Percentiles rank a stretch among this genome's conserved stretches.
Evolutionary conservation across 352 stramenopile species (phyloP).

Genomic region (Phytopythium kandeliae): DNA sequence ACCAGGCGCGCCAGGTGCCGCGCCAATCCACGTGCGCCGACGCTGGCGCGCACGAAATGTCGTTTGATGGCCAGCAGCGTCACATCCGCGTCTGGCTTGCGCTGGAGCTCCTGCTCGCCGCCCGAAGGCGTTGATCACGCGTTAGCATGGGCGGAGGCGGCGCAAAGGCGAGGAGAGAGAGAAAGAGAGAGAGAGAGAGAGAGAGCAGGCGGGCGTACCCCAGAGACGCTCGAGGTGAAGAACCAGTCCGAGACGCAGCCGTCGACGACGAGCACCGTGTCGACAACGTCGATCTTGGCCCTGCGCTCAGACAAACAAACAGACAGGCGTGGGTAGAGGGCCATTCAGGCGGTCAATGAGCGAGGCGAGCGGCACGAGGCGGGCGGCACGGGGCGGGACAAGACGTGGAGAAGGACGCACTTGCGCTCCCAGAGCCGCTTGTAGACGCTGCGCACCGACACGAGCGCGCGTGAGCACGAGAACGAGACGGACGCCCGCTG

Average conservation of each 20-base stretch:
- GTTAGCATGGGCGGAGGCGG: neutral
- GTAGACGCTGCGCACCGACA: constrained; percentile 30
- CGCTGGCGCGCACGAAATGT: constrained; percentile 22
- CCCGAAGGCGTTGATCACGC: neutral
- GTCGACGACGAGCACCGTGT: constrained; percentile 45
- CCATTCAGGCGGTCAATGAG: no score
- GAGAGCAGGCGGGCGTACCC: constrained; percentile 25
- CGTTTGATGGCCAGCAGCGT: constrained; percentile 39
- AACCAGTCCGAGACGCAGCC: constrained; percentile 45
- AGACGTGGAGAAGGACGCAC: constrained; percentile 22
- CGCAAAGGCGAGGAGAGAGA: neutral
- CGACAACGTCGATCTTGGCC: constrained; percentile 51
- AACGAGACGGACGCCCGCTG: no score
- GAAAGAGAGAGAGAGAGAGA: neutral
- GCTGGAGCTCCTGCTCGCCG: constrained; percentile 35
- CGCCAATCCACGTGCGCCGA: constrained; percentile 9
- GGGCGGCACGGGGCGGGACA: no score
- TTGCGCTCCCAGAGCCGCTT: constrained; percentile 51
- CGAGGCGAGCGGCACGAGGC: no score
- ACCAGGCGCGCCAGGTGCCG: constrained; percentile 11
- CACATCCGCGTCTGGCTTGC: constrained; percentile 28
- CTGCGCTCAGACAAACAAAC: constrained; percentile 19
- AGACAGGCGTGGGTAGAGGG: no score
- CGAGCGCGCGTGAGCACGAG: neutral
- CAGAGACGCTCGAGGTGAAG: constrained; percentile 49